Base-by-base conservation (phyloP, 495 filamentous ascomycete species). In the Neurospora sp. region DNA sequence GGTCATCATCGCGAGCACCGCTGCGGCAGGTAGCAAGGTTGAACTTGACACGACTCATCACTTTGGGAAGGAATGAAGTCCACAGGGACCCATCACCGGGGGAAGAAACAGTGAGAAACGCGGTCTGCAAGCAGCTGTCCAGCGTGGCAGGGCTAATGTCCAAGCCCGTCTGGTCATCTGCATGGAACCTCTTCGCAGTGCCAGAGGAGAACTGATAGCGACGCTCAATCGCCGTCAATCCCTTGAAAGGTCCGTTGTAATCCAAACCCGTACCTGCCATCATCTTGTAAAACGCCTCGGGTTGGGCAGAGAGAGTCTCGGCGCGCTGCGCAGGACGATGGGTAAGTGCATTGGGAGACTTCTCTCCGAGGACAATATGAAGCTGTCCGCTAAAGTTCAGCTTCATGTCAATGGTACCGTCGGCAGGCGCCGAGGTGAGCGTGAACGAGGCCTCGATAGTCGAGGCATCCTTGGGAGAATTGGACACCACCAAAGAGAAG, bases 81-180 rank as follows among this genome's bases (percentile, higher is more conserved):
- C 84, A 86, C 1, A 86, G 59, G 66, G 71, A 79, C 78, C 71
- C 78, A 48, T 88, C 86, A 18, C 82, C 83, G 3, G 86, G 85
- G 3, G 81, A 81, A 0, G 85, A 81, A 37, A 84, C 80, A 1
- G 85, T 80, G 35, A 84, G 72, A 39, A 87, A 84, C 0, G 81
- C 79, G 0, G 81, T 76, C 59, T 88, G 87, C 41, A 88, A 83
- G 59, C 81, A 84, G 27, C 76, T 78, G 70, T 88, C 86, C 10
- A 88, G 77, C 0, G 82, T 84, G 0, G 81, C 82, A 14, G 86
- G 86, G 72, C 86, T 87, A 69, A 85, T 81, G 73, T 72, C 37
- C 46, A 85, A 70, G 14, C 59, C 72, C 2, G 82, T 81, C 16
- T 78, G 75, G 72, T 81, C 77, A 69, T 83, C 75, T 3, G 72